phyloP scores from a whole-genome alignment of 2,329 filamentous ascomycete genomes.

The Colletotrichum camelliae region DNA sequence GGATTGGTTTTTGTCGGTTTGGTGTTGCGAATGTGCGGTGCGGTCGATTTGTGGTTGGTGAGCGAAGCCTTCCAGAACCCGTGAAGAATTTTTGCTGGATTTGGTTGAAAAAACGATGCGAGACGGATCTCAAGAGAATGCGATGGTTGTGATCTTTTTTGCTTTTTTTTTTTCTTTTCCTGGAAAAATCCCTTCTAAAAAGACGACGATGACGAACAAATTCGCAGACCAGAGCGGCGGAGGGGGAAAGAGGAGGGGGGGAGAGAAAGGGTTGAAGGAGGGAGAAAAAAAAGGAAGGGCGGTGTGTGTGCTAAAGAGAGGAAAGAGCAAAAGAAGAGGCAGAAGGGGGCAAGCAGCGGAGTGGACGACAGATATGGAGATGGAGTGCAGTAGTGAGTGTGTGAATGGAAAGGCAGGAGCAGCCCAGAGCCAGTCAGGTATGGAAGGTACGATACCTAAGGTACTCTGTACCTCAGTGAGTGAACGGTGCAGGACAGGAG shows the following conservation, averaged over 20 bases:
- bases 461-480: neutral
- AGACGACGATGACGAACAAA: conserved; percentile 32
- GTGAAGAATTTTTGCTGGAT: neutral
- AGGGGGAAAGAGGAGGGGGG: conserved; percentile 28
- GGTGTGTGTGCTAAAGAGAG: conserved; percentile 34
- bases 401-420: conserved; percentile 29
- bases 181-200: conserved; percentile 22
- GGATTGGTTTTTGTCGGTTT: neutral
- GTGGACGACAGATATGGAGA: conserved; percentile 30
- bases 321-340: conserved; percentile 34
- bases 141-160: neutral
- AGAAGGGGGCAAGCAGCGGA: conserved; percentile 30
- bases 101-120: conserved; percentile 20
- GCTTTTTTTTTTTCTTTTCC: conserved; percentile 8
- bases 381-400: conserved; percentile 33
- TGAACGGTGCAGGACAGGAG: neutral
- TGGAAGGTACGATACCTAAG: neutral
- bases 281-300: conserved; percentile 34
- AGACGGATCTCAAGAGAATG: conserved; percentile 23
- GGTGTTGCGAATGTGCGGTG: conserved; percentile 13
- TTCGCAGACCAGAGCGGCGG: conserved; percentile 25
- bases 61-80: conserved; percentile 20
- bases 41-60: neutral
- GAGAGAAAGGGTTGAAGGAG: conserved; percentile 30
- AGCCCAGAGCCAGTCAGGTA: neutral